Evolutionary conservation across 106 monocot genomes (phyloP).

Genomic region (Platanthera guangdongensis): DNA sequence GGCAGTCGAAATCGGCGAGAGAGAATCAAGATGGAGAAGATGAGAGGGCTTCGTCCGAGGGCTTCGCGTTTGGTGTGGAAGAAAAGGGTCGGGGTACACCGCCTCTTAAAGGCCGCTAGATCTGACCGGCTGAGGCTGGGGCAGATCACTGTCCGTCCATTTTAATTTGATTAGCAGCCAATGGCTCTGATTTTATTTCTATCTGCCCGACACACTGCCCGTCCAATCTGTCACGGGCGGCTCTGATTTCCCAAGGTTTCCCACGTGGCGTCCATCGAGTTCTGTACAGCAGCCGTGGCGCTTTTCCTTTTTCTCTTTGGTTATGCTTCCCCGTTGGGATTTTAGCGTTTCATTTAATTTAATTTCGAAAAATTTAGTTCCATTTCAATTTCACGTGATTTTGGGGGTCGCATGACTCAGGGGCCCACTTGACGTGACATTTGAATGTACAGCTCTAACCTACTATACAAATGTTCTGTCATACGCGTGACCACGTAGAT

Average conservation of each 20-base stretch:
- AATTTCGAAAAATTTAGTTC: neutral
- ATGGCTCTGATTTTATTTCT: slow-evolving; percentile 1
- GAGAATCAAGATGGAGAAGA: neutral
- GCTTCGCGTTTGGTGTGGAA: slow-evolving; percentile 13
- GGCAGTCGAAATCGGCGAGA: neutral
- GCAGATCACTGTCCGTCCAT: slow-evolving; percentile 17
- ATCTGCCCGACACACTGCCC: slow-evolving; percentile 17
- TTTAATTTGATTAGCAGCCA: slow-evolving; percentile 12
- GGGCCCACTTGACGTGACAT: neutral
- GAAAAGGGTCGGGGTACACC: slow-evolving; percentile 10
- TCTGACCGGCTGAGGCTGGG: slow-evolving; percentile 32
- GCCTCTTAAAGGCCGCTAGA: slow-evolving; percentile 46
- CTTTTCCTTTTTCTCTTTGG: neutral
- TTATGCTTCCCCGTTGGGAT: neutral
- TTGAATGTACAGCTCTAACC: neutral
- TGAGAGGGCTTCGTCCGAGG: slow-evolving; percentile 3
- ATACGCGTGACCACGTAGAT: neutral
- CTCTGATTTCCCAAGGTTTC: neutral
- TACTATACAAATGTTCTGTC: neutral
- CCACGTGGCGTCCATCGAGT: slow-evolving; percentile 31
- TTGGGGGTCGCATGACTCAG: neutral
- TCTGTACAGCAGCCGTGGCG: neutral
- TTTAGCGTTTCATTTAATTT: slow-evolving; percentile 3
- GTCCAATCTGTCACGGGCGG: slow-evolving; percentile 51
- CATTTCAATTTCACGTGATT: slow-evolving; percentile 6